Conservation (phyloP, 306 rosid species). For the Prunus campanulata region DNA sequence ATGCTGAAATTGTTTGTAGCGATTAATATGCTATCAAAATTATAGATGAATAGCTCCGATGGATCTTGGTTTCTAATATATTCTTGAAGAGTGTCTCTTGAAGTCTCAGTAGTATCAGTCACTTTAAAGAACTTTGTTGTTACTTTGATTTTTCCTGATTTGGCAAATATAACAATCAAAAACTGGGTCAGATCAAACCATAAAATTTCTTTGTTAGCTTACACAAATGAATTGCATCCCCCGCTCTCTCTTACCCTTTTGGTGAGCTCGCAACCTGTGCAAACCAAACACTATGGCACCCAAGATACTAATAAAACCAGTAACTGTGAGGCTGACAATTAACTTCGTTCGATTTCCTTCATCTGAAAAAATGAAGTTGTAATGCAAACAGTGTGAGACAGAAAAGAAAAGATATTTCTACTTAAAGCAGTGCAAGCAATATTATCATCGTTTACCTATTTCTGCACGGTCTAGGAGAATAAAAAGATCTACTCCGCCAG, state of each 20-base stretch:
- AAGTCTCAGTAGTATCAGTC: background rate
- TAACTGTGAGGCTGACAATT: conserved; percentile 3
- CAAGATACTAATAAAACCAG: background rate
- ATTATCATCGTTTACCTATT: conserved; percentile 22
- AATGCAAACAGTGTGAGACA: background rate
- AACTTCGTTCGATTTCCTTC: conserved; percentile 8
- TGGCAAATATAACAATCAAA: background rate
- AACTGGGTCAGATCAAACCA: background rate
- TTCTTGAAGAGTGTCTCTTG: background rate
- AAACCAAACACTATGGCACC: background rate
- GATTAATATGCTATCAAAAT: conserved; percentile 7
- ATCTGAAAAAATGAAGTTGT: background rate
- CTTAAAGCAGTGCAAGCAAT: background rate
- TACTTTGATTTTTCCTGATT: background rate
- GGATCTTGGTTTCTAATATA: background rate
- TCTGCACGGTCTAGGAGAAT: conserved; percentile 32
- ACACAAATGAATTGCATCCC: background rate
- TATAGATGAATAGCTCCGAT: background rate
- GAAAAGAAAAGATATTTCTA: background rate
- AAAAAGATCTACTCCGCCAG: conserved; percentile 12
- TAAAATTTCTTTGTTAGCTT: background rate
- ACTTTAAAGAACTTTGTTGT: background rate
- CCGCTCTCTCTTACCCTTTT: conserved; percentile 12
- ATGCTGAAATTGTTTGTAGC: conserved; percentile 24
- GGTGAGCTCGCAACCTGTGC: background rate